phyloP scores from a whole-genome alignment of 2,329 filamentous ascomycete genomes.

The Ophiostoma montium region DNA sequence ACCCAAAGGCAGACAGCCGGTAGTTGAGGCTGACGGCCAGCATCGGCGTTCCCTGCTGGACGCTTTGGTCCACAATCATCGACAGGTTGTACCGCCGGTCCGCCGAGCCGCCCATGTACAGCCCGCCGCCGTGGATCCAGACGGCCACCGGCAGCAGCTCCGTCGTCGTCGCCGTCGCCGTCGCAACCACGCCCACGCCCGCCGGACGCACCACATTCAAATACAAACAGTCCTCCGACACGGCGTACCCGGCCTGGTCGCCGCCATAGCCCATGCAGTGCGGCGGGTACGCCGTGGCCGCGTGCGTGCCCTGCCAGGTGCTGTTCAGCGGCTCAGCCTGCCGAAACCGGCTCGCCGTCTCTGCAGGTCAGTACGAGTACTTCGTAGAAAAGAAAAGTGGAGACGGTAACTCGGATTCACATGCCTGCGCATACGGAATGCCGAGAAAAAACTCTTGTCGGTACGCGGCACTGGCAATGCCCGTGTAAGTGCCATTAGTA shows the following conservation, averaged over 20 bases:
- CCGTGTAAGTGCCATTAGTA: slow-evolving; percentile 25
- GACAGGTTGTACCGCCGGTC: slow-evolving; percentile 44
- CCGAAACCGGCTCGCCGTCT: slow-evolving; percentile 26
- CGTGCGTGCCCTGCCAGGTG: slow-evolving; percentile 25
- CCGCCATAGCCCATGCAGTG: slow-evolving; percentile 36
- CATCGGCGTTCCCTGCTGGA: slow-evolving; percentile 29
- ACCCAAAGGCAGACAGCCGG: slow-evolving; percentile 35
- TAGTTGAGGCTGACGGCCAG: slow-evolving; percentile 34
- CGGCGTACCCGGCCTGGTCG: slow-evolving; percentile 14
- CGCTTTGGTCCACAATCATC: slow-evolving; percentile 35
- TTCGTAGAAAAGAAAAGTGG: too few species aligned
- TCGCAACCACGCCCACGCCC: too few species aligned
- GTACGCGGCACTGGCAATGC: slow-evolving; percentile 20
- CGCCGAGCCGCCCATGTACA: slow-evolving; percentile 23
- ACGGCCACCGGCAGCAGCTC: slow-evolving; percentile 34
- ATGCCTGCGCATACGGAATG: slow-evolving; percentile 37
- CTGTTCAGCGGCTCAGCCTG: slow-evolving; percentile 20
- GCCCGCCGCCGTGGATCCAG: slow-evolving; percentile 38
- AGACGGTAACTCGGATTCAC: too few species aligned
- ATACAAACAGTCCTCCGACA: slow-evolving; percentile 44
- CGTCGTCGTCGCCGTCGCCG: too few species aligned
- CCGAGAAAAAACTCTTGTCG: slow-evolving; percentile 38
- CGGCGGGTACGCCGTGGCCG: slow-evolving; percentile 30
- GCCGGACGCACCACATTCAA: slow-evolving; percentile 46
- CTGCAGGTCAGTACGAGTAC: too few species aligned